A percentile compares a stretch with the other conserved stretches of the same genome.
Conservation (phyloP, 805 yeast genomes). For the Cyberlindnera samutprakarnensis region DNA sequence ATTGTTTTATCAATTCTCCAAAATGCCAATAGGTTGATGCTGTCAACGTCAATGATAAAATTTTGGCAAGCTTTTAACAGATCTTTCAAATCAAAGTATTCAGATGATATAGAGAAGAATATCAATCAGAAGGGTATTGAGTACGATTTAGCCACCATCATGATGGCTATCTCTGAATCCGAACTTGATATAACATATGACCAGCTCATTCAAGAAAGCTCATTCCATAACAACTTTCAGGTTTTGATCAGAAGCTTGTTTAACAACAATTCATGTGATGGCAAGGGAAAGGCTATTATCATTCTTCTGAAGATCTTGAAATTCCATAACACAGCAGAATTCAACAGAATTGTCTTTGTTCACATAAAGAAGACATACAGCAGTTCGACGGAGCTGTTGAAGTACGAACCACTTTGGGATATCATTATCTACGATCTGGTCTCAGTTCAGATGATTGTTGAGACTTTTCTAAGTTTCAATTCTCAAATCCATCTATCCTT, state of each 20-base stretch:
- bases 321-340: slow-evolving; percentile 17
- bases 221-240: slow-evolving; percentile 18
- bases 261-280: slow-evolving; percentile 7
- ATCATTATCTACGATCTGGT: slow-evolving; percentile 31
- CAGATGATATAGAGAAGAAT: slow-evolving; percentile 4
- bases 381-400: slow-evolving; percentile 25
- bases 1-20: slow-evolving; percentile 2
- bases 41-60: slow-evolving; percentile 5
- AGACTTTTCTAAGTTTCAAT: slow-evolving; percentile 22
- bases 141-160: slow-evolving; percentile 1
- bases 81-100: neutral
- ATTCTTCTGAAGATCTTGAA: slow-evolving; percentile 19
- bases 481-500: slow-evolving; percentile 13
- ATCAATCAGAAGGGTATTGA: slow-evolving; percentile 2
- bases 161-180: slow-evolving; percentile 1
- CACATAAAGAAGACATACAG: slow-evolving; percentile 22
- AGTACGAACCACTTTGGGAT: slow-evolving; percentile 29
- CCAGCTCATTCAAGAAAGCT: slow-evolving; percentile 6
- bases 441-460: slow-evolving; percentile 26
- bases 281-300: slow-evolving; percentile 5
- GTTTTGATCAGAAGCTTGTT: slow-evolving; percentile 14
- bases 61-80: slow-evolving; percentile 3
- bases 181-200: slow-evolving; percentile 8
- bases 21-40: slow-evolving; percentile 3
- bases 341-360: slow-evolving; percentile 18